phyloP scores from a whole-genome alignment of 331 rosid genomes.

The Malus hybrid region DNA sequence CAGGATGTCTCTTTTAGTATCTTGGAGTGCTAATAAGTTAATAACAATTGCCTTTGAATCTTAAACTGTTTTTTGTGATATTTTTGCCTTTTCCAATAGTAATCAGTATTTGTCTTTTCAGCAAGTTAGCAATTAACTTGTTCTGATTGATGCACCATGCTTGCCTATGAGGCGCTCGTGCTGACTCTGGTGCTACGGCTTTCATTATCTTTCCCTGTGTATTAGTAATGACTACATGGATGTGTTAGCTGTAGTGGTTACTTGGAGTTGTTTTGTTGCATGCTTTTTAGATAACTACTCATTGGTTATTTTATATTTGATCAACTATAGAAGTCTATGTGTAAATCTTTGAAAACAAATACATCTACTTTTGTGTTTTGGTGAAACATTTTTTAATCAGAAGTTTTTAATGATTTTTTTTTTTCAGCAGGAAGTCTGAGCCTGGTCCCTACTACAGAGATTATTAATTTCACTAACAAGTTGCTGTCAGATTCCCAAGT shows the following conservation, averaged over 20 bases:
- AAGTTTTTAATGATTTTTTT: neutral
- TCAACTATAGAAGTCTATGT: neutral
- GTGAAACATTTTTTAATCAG: neutral
- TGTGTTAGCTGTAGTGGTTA: too few relatives aligned
- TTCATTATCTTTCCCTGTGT: neutral
- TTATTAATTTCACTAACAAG: conserved; percentile 46
- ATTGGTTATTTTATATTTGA: neutral
- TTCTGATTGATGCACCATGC: neutral
- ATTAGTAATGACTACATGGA: neutral
- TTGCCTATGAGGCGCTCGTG: neutral
- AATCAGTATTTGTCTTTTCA: neutral
- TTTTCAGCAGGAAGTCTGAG: conserved; percentile 53
- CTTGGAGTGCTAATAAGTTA: neutral
- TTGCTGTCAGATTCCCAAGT: conserved; percentile 62
- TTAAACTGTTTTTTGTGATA: neutral
- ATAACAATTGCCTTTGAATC: neutral
- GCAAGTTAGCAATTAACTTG: neutral
- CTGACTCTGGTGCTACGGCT: neutral
- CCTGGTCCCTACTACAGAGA: conserved; percentile 53
- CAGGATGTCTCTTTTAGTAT: neutral
- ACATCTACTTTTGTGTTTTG: neutral
- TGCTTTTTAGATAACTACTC: neutral
- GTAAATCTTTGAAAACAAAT: neutral
- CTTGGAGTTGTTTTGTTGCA: neutral
- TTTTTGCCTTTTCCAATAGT: too few relatives aligned